These are phyloP conservation scores for Xerocomellus intermedius DNA, from an alignment of 768 basidiomycete species.

Conservation along the genomic window DNA sequence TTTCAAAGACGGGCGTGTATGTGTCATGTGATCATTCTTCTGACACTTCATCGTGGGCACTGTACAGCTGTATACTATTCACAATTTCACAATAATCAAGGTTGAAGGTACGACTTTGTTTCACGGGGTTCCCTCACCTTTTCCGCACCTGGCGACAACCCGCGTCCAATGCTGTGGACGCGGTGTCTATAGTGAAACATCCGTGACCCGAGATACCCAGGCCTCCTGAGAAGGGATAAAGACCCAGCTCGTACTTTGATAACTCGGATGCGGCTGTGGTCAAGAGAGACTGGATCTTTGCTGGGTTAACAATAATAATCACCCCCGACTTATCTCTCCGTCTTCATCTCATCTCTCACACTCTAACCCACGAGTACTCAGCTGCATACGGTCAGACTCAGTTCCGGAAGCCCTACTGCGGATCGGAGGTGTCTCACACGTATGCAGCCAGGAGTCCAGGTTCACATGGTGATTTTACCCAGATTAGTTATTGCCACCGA, in stretches of 20 bases:
- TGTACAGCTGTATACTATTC: neutral
- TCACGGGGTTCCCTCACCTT: neutral
- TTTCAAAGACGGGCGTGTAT: neutral
- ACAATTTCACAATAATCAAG: neutral
- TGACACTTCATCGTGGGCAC: no score
- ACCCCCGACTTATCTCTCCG: neutral
- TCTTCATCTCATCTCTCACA: neutral
- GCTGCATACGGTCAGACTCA: neutral
- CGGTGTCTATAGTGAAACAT: neutral
- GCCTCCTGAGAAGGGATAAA: neutral
- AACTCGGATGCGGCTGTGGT: neutral
- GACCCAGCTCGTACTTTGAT: neutral
- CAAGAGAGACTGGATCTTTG: neutral
- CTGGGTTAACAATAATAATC: neutral
- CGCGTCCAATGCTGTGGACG: neutral
- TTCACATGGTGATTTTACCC: slow-evolving; percentile 5
- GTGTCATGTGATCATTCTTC: neutral
- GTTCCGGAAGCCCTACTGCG: slow-evolving; percentile 1
- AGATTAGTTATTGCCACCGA: slow-evolving; percentile 11
- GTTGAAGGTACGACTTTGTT: neutral
- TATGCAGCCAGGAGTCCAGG: neutral
- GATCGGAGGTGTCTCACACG: neutral
- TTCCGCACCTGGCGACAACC: neutral
- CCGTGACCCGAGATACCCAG: neutral
- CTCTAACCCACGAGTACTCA: slow-evolving; percentile 10